phyloP scores from a whole-genome alignment of 129 eudicot species.

The Calendula officinalis region DNA sequence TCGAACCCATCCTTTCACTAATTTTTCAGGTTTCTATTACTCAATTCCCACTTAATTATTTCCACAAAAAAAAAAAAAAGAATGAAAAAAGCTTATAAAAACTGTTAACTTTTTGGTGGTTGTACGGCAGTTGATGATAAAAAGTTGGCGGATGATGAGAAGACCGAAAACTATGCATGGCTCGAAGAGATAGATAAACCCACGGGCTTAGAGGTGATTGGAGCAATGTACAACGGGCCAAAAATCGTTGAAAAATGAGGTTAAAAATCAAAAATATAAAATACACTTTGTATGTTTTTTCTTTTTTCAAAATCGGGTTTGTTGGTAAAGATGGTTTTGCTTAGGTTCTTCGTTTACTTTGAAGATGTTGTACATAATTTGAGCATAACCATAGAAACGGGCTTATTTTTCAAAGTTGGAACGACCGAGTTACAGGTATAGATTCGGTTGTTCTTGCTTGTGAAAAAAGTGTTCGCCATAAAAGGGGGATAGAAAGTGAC shows the following conservation, averaged over 20 bases:
- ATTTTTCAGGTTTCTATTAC: constrained; percentile 41
- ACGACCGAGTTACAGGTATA: constrained; percentile 16
- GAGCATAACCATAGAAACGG: constrained; percentile 34
- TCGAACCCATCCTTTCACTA: constrained; percentile 38
- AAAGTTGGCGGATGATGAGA: constrained; percentile 45
- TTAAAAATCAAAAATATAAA: background rate
- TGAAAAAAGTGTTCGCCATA: constrained; percentile 12
- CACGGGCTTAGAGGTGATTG: constrained; percentile 44
- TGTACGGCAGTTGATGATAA: constrained; percentile 43
- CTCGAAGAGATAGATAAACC: constrained; percentile 71
- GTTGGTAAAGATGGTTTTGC: constrained; percentile 24
- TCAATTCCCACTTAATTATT: background rate
- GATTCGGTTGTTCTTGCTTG: constrained; percentile 16
- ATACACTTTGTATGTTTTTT: background rate
- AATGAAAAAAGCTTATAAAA: no score
- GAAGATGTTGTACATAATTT: constrained; percentile 33
- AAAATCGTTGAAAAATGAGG: constrained; percentile 42
- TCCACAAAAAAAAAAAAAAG: background rate
- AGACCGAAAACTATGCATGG: constrained; percentile 55
- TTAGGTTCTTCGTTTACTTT: constrained; percentile 6
- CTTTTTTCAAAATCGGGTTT: background rate
- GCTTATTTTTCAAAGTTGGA: constrained; percentile 21
- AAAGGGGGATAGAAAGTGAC: constrained; percentile 21
- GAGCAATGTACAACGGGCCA: constrained; percentile 65
- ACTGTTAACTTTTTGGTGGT: background rate